Base-by-base conservation (phyloP, 495 filamentous ascomycete species). In the Hypoxylon rickii region DNA sequence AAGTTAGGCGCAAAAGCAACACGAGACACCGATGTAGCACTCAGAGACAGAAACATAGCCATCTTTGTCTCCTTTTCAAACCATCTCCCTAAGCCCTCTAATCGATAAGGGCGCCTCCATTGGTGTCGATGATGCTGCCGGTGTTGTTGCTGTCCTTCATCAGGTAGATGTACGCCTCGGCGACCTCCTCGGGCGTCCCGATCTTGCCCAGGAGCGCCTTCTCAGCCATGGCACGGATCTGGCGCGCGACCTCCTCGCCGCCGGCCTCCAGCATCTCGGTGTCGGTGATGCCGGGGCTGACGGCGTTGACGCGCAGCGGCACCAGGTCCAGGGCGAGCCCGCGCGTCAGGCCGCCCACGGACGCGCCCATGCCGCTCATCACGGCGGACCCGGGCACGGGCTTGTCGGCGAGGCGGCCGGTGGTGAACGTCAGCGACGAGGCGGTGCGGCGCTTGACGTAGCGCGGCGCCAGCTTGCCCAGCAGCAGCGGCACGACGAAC, bases 141-240 rank as follows among this genome's bases (percentile, higher is more conserved):
- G 81, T 83, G 12, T 67, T 71, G 68, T 77, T 79, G 29, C 55
- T 53, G 71, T 86, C 81, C 55, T 74, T 78, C 83, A 85, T 83
- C 7, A 76, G 63, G 65, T 78, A 84, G 22, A 83, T 37, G 70
- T 85, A 86, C 20, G 76, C 71, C 70, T 86, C 80, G 0, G 80
- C 83, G 10, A 78, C 67, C 64, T 85, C 81, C 53, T 79, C 77
- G 8, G 77, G 70, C 44, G 60, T 63, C 2, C 77, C 83, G 45
- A 80, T 58, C 46, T 68, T 61, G 16, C 74, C 73, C 0, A 73
- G 71, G 32, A 78, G 51, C n/a, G 69, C 61, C 45, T 38, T 45
- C 36, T 57, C 46, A 29, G 33, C 60, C 18, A 65, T 63, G 24
- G 17, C 43, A 60, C 69, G 63, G n/a, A 72, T 49, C 37, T 69